A percentile compares a stretch with the other conserved stretches of the same genome.
Conservation (phyloP, 148 eudicot species). For the Vaccinium vitisidaea region DNA sequence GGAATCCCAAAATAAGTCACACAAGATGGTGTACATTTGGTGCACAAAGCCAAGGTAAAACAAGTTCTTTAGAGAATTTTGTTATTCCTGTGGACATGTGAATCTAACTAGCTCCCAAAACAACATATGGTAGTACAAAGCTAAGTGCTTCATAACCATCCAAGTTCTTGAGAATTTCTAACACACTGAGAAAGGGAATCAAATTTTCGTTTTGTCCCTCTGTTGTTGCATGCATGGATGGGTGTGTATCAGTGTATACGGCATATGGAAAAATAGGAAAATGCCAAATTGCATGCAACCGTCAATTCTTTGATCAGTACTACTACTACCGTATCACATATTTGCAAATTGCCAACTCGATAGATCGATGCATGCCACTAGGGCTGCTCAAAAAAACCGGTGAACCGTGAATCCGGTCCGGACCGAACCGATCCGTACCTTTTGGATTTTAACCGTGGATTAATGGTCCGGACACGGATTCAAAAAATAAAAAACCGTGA, state of each 20-base stretch:
- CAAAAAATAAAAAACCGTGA: too few relatives aligned
- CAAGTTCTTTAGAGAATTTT: not conserved
- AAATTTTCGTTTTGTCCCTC: not conserved
- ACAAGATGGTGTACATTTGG: too few relatives aligned
- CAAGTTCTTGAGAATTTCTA: not conserved
- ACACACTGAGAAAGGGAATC: not conserved
- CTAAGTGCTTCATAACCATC: not conserved
- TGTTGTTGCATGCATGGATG: not conserved
- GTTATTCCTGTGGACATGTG: not conserved
- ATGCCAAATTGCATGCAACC: not conserved
- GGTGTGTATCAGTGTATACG: not conserved
- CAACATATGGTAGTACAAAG: not conserved
- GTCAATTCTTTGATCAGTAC: not conserved
- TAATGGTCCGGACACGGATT: too few relatives aligned
- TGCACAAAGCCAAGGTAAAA: not conserved
- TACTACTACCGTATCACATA: not conserved
- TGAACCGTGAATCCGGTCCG: too few relatives aligned
- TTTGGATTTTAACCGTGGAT: too few relatives aligned
- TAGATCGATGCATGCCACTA: not conserved
- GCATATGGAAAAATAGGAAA: not conserved
- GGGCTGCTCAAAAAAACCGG: too few relatives aligned
- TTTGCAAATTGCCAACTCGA: slow-evolving; percentile 3
- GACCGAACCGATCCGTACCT: too few relatives aligned
- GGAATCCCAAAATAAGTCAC: too few relatives aligned
- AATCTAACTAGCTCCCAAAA: not conserved